A percentile compares a stretch with the other conserved stretches of the same genome.
Evolutionary conservation across 441 rosid genomes (phyloP).

Genomic region (Eutrema salsugineum): DNA sequence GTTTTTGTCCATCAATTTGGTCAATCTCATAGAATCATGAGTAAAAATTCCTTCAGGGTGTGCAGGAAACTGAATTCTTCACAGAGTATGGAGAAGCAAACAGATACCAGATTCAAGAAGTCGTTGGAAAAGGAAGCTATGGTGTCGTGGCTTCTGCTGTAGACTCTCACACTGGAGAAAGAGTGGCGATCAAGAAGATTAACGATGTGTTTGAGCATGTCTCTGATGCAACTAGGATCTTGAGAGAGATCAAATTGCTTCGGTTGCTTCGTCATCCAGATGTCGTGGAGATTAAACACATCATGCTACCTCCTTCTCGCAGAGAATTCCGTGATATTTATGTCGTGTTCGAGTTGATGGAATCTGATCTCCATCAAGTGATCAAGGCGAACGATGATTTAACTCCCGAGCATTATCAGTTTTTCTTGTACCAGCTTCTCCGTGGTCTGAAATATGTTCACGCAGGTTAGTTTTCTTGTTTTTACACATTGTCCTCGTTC

Average conservation of each 20-base stretch:
- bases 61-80: constrained; percentile 74
- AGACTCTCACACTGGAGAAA: constrained; percentile 80
- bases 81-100: constrained; percentile 98
- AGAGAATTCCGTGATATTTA: constrained; percentile 90
- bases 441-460: constrained; percentile 93
- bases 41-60: constrained; percentile 35
- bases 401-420: constrained; percentile 95
- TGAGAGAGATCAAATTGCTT: constrained; percentile 91
- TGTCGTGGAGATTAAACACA: constrained; percentile 87
- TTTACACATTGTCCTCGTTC: constrained; percentile 11
- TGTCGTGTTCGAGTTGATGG: constrained; percentile 96
- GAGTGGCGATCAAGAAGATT: constrained; percentile 93
- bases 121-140: constrained; percentile 94
- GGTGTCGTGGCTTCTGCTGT: constrained; percentile 96
- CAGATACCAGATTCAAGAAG: constrained; percentile 86
- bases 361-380: constrained; percentile 97
- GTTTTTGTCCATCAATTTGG: neutral
- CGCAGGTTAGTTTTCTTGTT: constrained; percentile 53
- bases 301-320: constrained; percentile 95
- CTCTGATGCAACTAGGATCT: constrained; percentile 93
- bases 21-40: neutral
- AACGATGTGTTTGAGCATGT: constrained; percentile 97
- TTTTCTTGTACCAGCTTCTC: constrained; percentile 96
- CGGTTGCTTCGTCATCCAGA: constrained; percentile 91
- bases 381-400: constrained; percentile 94